Evolutionary conservation across 1,139 yeast genomes (phyloP), one percentile per base, ranked within the genome.

Genomic region (Blastobotrys malaysiensis): DNA sequence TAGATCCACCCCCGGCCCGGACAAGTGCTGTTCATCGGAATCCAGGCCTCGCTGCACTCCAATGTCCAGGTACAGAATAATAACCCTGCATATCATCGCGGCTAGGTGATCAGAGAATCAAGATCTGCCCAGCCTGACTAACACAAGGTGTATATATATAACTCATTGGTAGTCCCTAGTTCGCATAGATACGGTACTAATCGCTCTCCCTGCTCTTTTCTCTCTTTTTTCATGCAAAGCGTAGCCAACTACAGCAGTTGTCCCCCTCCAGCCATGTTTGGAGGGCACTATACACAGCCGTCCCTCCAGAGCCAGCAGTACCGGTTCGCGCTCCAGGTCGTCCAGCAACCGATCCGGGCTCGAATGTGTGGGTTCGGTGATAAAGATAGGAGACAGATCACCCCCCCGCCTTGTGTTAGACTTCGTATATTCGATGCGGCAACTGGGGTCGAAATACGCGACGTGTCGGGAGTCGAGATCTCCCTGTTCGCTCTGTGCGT

Each of bases 351-450:
- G 2, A 67, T 73, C 16, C 63, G 78, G 47, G 77, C 78, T 0
- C 70, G 78, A 31, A 75, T 75, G 78, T 75, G 78, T 59, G 78
- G 78, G 2, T 67, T 74, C 48, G 77, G 77, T 18, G 78, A 74
- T 55, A 74, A 74, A 60, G 78, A 75, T 56, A 68, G 78, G 45
- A 64, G 78, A 31, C 77, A 73, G 49, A 69, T 75, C 31, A 69
- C 76, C 2, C 78, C 78, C 7, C 77, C 78, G 7, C 78, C 77
- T 1, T 75, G 77, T 56, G 67, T 75, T 20, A 65, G 70, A 44
- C 60, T 74, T 18, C 57, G 62, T 3, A 62, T 75, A 21, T 61
- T 52, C 39, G 71, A 73, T 54, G 52, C 61, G 24, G 57, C 54
- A 14, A 68, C 72, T 0, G 68, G 68, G 18, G 50, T 47, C 20